Base-by-base conservation (phyloP, 208 protist species). In the Acanthamoeba rhysodes region DNA sequence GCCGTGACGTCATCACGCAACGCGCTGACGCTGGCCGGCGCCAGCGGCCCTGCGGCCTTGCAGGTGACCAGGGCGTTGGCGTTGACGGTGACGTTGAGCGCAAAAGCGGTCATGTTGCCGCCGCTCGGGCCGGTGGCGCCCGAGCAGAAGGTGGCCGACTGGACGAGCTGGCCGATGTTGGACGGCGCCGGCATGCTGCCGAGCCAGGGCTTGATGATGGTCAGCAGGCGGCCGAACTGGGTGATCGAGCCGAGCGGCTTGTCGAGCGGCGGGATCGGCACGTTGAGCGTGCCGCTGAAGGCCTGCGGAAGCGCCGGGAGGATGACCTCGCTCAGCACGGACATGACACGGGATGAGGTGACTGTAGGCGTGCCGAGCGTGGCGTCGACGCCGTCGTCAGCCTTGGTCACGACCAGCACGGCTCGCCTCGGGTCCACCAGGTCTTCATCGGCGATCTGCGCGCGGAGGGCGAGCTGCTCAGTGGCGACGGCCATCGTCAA, bases 71-170 rank as follows among this genome's bases (percentile, higher is more conserved):
- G 22, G 5, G 78, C 57, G 14, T 48, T n/a, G 48, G 16, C 37
- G 53, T 90, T 90, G 50, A 90, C 12, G 82, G 18, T 90, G 55
- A 90, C 16, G 82, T 90, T 66, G 55, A 90, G 16, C 16, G 82
- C 20, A 18, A 87, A 34, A 20, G 78, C 32, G 8, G 74, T 22
- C 18, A 29, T 41, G 74, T 84, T 8, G 74, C 37, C 32, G 41
- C 41, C 59, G 22, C 18, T 22, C 59, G 59, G 59, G 29, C 62
- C 62, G 8, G 62, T 32, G 62, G 32, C 74, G 68, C 68, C 68
- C 41, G 74, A 5, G 74, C 74, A 84, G 41, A 53, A 84, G 74
- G 41, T 45, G 12, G 18, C 82, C 82, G 55, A 50, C 55, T 70
- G 82, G 82, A 29, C 53, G 53, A 68, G 53, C 24, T 27, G 80